Evolutionary conservation across 495 filamentous ascomycete genomes (phyloP).

Genomic region (Hyaloscypha hepaticicola): DNA sequence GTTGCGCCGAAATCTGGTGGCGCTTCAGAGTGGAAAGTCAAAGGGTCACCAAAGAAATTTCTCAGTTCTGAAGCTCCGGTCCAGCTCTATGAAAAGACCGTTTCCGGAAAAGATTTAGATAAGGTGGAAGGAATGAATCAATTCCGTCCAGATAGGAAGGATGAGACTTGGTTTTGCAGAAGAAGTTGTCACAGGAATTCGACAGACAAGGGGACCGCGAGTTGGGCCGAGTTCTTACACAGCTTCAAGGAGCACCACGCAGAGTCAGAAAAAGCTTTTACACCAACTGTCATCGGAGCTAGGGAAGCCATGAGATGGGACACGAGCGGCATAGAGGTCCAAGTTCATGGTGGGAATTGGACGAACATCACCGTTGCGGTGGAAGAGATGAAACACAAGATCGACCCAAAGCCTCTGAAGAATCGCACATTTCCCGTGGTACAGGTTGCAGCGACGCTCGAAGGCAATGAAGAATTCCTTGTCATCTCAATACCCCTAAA

Average conservation of each 20-base stretch:
- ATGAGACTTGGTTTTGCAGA: conserved; percentile 69
- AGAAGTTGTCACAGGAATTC: conserved; percentile 60
- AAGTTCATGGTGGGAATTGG: conserved; percentile 42
- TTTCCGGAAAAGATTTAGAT: conserved; percentile 41
- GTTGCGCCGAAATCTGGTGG: conserved; percentile 37
- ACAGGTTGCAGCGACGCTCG: conserved; percentile 39
- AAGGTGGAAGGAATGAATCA: conserved; percentile 30
- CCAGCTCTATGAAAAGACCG: conserved; percentile 43
- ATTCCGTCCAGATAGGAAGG: conserved; percentile 31
- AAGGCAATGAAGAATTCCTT: conserved; percentile 44
- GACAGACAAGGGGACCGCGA: conserved; percentile 55
- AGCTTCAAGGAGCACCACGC: conserved; percentile 62
- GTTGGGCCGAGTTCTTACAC: conserved; percentile 61
- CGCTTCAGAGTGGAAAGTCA: conserved; percentile 44
- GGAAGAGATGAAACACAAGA: conserved; percentile 50
- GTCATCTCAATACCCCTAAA: conserved; percentile 55
- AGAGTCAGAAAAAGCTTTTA: conserved; percentile 69
- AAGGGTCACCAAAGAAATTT: conserved; percentile 43
- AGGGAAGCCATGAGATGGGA: conserved; percentile 55
- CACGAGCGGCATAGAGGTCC: conserved; percentile 38
- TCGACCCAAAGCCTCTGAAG: conserved; percentile 47
- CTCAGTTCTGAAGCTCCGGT: conserved; percentile 46
- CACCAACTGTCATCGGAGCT: conserved; percentile 61
- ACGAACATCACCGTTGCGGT: conserved; percentile 50
- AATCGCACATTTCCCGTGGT: conserved; percentile 58